Evolutionary conservation across 2,329 filamentous ascomycete species (phyloP), one percentile per base, ranked within the genome.

Genomic region (Penicillium psychrosexuale): DNA sequence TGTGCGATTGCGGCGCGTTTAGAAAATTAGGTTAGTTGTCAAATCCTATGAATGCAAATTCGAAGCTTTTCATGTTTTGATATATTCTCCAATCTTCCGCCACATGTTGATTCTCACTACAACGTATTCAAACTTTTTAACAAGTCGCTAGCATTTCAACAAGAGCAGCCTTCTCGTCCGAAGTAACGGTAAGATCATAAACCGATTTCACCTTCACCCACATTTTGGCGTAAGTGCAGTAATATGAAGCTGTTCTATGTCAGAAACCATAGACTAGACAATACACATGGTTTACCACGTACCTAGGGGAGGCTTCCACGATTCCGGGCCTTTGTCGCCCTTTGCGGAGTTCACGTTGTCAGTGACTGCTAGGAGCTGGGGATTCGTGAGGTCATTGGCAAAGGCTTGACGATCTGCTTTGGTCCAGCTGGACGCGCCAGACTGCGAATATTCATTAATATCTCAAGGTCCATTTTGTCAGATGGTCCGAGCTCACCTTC

Each of bases 131-230:
- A 2, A 7, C 22, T 27, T 28, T 22, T 53, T 17, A 88, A 72
- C 88, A 90, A 12, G 82, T 85, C 60, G 77, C 75, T 67, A 91
- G 69, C 85, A 90, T 89, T 46, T 73, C 77, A 0, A 75, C 76
- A 59, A 92, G 72, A 0, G 88, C 87, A 15, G 74, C 74, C 80
- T 90, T 91, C 80, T 95, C 90, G 0, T 83, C 84, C 44, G 77
- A 78, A 1, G 87, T 93, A 57, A 94, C 77, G 15, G 82, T 87
- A 61, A 95, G 73, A 1, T 69, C 71, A 70, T 88, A 94, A 65
- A 84, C 82, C 65, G 79, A 83, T 83, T 94, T 95, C 62, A 95
- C 89, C 66, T 84, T 81, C 38, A 93, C 80, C 86, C 87, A 95
- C 68, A 86, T 84, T 69, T 82, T 80, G 13, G 89, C 87, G 67